Base-by-base conservation (phyloP, 192 early-diverging fungal genomes). In the Entomortierella parvispora region DNA sequence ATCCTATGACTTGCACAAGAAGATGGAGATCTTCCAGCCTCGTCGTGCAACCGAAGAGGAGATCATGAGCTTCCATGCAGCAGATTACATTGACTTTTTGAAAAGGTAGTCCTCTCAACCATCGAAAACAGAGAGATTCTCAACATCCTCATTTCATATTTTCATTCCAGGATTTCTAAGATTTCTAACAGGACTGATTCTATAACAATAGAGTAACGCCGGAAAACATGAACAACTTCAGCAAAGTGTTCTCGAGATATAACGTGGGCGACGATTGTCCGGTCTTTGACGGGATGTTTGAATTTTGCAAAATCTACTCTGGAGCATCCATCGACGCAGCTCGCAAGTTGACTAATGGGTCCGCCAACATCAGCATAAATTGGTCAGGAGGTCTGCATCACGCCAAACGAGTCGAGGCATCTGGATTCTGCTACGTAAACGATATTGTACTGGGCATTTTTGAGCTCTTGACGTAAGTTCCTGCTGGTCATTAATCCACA, bases 321-420 rank as follows among this genome's bases (percentile, higher is more conserved):
- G 98, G 98, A 31, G 97, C 95, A 9, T 93, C 96, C 0, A 93
- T 99, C 17, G 97, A 92, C 46, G 97, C 94, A 0, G 96, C 96
- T 5, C 72, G 85, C 26, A 95, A 96, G 62, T 70, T 99, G 43
- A 90, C 93, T 2, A 78, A 85, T 11, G 91, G 90, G 26, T 90
- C 89, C 9, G 81, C 92, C 5, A 97, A 99, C 58, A 97, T 99
- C 61, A 93, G 94, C 18, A 92, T 99, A 40, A 96, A 99, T 80
- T 99, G 98, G 98, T 95, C 93, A 23, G 98, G 98, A 65, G 98
- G 98, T 14, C 84, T 98, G 28, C 96, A 99, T 83, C 97, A 99
- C 66, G 93, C 93, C 22, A 92, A 93, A 59, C 89, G 93, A 34
- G 80, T 70, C 56, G 93, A 94, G 58, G 98, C 98, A 1, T 89